These are phyloP conservation scores for Metschnikowia cerradonensis DNA, from an alignment of 805 yeast species.

Conservation along the genomic window DNA sequence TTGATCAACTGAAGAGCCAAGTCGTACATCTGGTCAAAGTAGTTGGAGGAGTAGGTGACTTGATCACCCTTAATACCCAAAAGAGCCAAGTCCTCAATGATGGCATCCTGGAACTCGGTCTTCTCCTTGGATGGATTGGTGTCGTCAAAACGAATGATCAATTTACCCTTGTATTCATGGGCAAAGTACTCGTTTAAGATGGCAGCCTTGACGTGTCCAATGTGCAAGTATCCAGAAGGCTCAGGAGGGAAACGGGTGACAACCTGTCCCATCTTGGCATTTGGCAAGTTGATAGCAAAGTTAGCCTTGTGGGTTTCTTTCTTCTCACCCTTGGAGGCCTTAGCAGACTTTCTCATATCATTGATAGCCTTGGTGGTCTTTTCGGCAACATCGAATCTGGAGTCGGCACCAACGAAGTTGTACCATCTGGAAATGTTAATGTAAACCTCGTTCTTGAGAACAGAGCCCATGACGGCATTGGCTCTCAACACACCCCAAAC, in stretches of 20 bases:
- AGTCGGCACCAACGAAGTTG: conserved; percentile 58
- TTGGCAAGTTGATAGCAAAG: conserved; percentile 88
- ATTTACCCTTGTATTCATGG: conserved; percentile 89
- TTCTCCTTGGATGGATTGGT: conserved; percentile 98
- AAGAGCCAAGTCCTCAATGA: conserved; percentile 84
- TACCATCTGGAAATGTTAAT: conserved; percentile 93
- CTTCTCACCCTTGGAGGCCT: conserved; percentile 51
- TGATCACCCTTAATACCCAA: conserved; percentile 91
- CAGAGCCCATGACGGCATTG: conserved; percentile 88
- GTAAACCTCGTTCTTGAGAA: conserved; percentile 78
- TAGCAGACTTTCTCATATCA: conserved; percentile 69
- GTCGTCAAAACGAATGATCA: conserved; percentile 95
- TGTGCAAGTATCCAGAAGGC: conserved; percentile 98
- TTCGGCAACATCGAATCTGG: conserved; percentile 66
- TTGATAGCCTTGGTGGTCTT: conserved; percentile 61
- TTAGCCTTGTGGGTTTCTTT: conserved; percentile 92
- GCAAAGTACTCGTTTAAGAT: conserved; percentile 95
- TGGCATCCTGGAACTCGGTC: conserved; percentile 89
- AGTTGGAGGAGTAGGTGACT: conserved; percentile 87
- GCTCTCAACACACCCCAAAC: conserved; percentile 93
- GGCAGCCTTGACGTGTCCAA: conserved; percentile 99
- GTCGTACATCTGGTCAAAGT: conserved; percentile 88
- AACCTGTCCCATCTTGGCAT: conserved; percentile 89
- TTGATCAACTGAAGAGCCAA: conserved; percentile 81
- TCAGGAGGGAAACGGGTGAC: conserved; percentile 99